phyloP scores from a whole-genome alignment of 345 rosid species.

The Pistacia atlantica region DNA sequence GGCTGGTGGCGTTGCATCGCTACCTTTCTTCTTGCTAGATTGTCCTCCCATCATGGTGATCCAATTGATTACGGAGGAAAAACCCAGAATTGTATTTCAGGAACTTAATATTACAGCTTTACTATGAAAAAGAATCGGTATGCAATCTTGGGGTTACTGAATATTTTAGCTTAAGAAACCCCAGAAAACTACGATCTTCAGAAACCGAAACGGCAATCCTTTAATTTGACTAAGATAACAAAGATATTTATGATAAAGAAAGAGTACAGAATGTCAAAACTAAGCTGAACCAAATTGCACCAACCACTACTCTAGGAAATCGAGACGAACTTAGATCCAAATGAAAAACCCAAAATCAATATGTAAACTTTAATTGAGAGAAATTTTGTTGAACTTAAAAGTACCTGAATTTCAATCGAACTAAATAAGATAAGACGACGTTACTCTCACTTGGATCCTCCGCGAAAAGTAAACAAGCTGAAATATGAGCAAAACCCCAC shows the following conservation, averaged over 20 bases:
- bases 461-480: background rate
- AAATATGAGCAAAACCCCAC: background rate
- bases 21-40: constrained; percentile 31
- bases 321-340: constrained; percentile 1
- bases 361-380: background rate
- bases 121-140: background rate
- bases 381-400: background rate
- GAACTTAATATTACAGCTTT: background rate
- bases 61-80: background rate
- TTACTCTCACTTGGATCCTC: constrained; percentile 15
- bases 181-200: background rate
- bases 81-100: background rate
- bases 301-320: background rate
- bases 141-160: background rate
- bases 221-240: background rate
- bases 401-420: constrained; percentile 18
- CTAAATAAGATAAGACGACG: background rate
- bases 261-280: background rate
- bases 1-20: constrained; percentile 29
- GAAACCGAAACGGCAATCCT: background rate
- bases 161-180: background rate
- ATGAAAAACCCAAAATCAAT: constrained; percentile 2
- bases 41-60: constrained; percentile 34
- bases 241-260: background rate
- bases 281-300: background rate